Evolutionary conservation across 2,329 filamentous ascomycete species (phyloP), one percentile per base, ranked within the genome.

Genomic region (Anthostomella pinea): DNA sequence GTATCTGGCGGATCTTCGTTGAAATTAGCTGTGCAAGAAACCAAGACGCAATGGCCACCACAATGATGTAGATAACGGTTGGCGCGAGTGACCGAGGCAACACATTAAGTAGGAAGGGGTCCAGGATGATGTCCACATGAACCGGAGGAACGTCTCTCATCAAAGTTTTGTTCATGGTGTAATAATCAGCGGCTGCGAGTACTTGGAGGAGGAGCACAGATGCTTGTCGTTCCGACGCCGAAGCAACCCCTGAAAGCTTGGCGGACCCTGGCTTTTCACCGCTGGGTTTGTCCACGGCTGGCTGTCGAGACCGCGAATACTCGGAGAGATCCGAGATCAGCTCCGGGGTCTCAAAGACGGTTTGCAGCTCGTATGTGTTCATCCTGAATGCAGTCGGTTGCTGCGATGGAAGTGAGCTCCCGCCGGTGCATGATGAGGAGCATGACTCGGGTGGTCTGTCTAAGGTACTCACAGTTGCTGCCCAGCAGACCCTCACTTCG

Each of bases 401-500:
- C 90, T 96, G 33, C 30, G 11, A 31, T 24, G 33, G 39, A 21
- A 24, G 36, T 40, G 21, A 40, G 36, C 44, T 32, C 43, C 38
- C 37, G 21, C 34, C 23, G 30, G 38, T 22, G 27, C 34, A 49
- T n/a, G n/a, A n/a, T n/a, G n/a, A n/a, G n/a, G n/a, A n/a, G n/a
- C n/a, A n/a, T n/a, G n/a, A n/a, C n/a, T n/a, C n/a, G n/a, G n/a
- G n/a, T n/a, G 46, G 49, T 32, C 24, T 41, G 30, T 30, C 30
- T 31, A 33, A 30, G 16, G 26, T 33, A 73, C 85, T 65, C 74
- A 95, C 91, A 43, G 84, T 93, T 25, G 93, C 93, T 42, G 88
- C 75, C 90, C 91, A 98, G 67, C 91, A 97, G 41, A 96, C 73
- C 36, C 93, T 81, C 31, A 95, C 76, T 69, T 98, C 93, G 70